phyloP scores from a whole-genome alignment of 352 stramenopile genomes.

The Lagenidium sp. region DNA sequence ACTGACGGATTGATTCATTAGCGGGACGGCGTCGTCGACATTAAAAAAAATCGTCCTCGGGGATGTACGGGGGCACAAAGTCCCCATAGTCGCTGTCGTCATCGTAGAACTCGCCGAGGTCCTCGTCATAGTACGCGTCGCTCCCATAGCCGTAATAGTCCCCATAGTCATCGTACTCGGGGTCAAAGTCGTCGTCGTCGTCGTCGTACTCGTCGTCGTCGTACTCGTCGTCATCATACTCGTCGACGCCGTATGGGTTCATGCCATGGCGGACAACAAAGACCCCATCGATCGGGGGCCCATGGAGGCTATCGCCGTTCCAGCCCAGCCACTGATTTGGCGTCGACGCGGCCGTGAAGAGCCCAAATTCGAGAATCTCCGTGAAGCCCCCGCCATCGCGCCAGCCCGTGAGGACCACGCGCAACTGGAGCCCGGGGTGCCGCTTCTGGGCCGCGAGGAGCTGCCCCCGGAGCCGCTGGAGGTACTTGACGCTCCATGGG shows the following conservation, averaged over 20 bases:
- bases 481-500: constrained; percentile 2
- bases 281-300: too few relatives aligned
- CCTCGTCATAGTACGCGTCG: not conserved
- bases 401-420: not conserved
- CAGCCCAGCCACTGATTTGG: constrained; percentile 9
- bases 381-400: not conserved
- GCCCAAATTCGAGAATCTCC: constrained; percentile 7
- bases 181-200: not conserved
- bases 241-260: not conserved
- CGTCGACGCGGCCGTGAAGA: constrained; percentile 1
- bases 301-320: too few relatives aligned
- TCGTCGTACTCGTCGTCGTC: not conserved
- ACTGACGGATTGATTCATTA: too few relatives aligned
- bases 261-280: not conserved
- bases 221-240: not conserved
- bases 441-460: not conserved
- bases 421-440: constrained; percentile 3
- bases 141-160: not conserved
- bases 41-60: too few relatives aligned
- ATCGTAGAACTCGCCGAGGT: too few relatives aligned
- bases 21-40: too few relatives aligned
- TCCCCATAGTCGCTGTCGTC: too few relatives aligned
- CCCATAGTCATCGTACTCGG: not conserved
- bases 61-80: too few relatives aligned
- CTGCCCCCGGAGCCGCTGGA: not conserved